These are phyloP conservation scores for Candida neerlandica DNA, from an alignment of 1,139 yeast genomes.

Conservation along the genomic window DNA sequence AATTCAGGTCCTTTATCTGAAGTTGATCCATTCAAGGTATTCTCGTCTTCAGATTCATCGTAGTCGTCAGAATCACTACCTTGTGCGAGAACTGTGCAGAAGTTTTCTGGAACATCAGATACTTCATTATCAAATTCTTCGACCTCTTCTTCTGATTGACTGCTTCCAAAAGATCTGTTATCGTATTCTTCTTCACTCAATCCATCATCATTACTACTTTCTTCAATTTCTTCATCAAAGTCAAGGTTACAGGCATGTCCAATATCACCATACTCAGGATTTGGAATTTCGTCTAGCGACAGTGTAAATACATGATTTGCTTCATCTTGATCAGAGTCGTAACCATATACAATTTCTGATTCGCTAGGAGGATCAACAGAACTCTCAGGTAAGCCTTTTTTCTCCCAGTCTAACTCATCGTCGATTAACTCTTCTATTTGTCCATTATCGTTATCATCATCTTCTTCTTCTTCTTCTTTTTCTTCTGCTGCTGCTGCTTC, in stretches of 20 bases:
- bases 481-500: not conserved
- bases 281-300: not conserved
- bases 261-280: not conserved
- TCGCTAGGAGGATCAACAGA: conserved; percentile 12
- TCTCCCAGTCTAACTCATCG: conserved; percentile 4
- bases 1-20: not conserved
- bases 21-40: conserved; percentile 1
- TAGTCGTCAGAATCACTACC: not conserved
- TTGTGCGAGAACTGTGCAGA: no score
- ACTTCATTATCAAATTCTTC: no score
- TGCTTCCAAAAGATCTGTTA: no score
- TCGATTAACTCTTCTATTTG: conserved; percentile 5
- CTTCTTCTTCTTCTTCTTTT: not conserved
- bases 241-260: no score
- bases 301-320: not conserved
- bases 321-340: not conserved
- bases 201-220: not conserved
- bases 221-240: no score
- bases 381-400: not conserved
- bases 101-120: no score
- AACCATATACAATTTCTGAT: conserved; percentile 5
- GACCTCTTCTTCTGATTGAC: no score
- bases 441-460: conserved; percentile 1
- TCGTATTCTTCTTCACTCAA: conserved; percentile 1
- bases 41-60: conserved; percentile 1